Evolutionary conservation across 2,329 filamentous ascomycete genomes (phyloP).

Genomic region (Saccharata proteae): DNA sequence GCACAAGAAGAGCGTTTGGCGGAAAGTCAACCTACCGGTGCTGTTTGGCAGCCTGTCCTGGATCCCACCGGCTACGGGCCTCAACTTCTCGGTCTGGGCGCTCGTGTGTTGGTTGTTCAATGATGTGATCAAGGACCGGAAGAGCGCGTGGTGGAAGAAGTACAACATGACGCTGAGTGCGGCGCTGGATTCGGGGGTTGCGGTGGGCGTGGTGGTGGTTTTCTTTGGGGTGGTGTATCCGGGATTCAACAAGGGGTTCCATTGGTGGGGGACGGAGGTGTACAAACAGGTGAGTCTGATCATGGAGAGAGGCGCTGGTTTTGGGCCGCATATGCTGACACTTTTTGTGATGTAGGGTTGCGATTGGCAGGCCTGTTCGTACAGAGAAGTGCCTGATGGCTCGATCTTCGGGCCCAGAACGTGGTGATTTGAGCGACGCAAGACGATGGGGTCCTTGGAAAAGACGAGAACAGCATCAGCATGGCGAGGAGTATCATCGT

Average conservation of each 20-base stretch:
- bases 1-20: constrained; percentile 48
- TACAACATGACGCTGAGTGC: constrained; percentile 84
- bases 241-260: constrained; percentile 58
- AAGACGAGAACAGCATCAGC: constrained; percentile 2
- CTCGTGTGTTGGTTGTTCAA: constrained; percentile 81
- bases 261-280: constrained; percentile 82
- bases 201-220: constrained; percentile 69
- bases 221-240: constrained; percentile 84
- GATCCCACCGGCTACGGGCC: constrained; percentile 71
- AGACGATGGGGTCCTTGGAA: not conserved
- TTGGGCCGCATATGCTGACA: not conserved
- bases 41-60: constrained; percentile 72
- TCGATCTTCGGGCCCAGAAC: constrained; percentile 21
- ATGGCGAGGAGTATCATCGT: too few relatives aligned
- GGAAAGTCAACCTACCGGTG: constrained; percentile 71
- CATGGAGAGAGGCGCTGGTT: constrained; percentile 9
- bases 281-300: constrained; percentile 49
- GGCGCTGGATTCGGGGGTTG: constrained; percentile 69
- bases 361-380: constrained; percentile 73
- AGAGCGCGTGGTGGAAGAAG: constrained; percentile 73
- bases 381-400: constrained; percentile 40
- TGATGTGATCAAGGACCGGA: constrained; percentile 56
- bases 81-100: constrained; percentile 83
- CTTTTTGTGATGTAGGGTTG: constrained; percentile 42
- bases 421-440: constrained; percentile 13